Base-by-base conservation (phyloP, 495 filamentous ascomycete species). In the Trichoderma virens region DNA sequence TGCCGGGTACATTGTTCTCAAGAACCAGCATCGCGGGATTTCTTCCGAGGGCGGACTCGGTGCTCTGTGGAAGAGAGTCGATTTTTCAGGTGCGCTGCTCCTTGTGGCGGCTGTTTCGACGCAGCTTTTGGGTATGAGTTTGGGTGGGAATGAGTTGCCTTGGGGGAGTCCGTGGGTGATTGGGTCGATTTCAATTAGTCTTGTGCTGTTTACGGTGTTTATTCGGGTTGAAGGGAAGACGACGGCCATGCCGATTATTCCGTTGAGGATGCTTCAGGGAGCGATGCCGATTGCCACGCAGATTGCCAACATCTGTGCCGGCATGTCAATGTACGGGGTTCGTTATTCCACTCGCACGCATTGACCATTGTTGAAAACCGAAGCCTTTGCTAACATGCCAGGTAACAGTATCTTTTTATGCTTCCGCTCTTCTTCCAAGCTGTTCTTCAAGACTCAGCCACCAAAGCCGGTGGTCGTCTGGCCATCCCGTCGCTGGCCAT, bases 391-490 rank as follows among this genome's bases (percentile, higher is more conserved):
- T 0, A 5, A 31, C 34, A 41, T 54, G 30, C 54, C 41, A 27
- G 18, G 1, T 34, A 3, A 68, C 62, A 88, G 85, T 88, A 85
- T 65, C 80, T 89, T 51, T 89, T 89, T 69, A 84, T 81, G 11
- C 79, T 88, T 2, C 85, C 86, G 4, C 72, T 89, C 16, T 83
- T 86, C 62, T 88, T 88, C 70, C 85, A 88, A 66, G 80, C 86
- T 1, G 80, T 88, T 13, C 73, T 87, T 14, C 75, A 83, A 2
- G 86, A 89, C 38, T 85, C 83, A 5, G 80, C 86, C 5, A 82
- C 83, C 5, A 83, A 79, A 62, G 85, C 86, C 2, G 86, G 85
- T 6, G 77, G 77, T 0, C 76, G 85, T 28, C 78, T 88, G 16
- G 81, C 81, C 0, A 83, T 88, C 27, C 85, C 86, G 6, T 87